Evolutionary conservation across 1,139 yeast genomes (phyloP), one percentile per base, ranked within the genome.

Genomic region (Blastobotrys persicus): DNA sequence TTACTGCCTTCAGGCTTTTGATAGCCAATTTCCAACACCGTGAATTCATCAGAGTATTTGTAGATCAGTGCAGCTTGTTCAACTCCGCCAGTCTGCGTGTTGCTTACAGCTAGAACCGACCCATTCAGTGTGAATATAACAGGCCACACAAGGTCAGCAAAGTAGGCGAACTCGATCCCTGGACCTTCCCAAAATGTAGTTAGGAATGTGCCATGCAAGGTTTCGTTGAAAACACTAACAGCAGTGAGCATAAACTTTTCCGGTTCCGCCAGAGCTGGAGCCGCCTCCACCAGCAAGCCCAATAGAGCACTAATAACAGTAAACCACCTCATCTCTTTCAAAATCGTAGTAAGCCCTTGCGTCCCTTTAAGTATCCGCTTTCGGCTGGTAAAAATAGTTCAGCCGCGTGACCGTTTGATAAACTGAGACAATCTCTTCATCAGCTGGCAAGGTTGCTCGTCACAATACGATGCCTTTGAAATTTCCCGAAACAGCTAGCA

Each of bases 201-300:
- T n/a, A 37, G 14, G n/a, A 37, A 28, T 18, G 41, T 37, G 28
- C 19, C 28, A 28, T 37, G 17, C 26, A 37, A n/a, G 9, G 41
- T 37, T 14, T 7, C 7, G 28, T 37, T 37, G 41, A 37, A 37
- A n/a, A 23, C 26, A n/a, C 41, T 37, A 5, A 18, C 18, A 18
- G 41, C 41, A 9, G 11, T 18, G 14, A 37, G 14, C 41, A 37
- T 37, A 28, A 37, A 37, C 17, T 18, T 37, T 7, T 34, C 28
- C 9, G 28, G 28, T 9, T 23, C 28, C 28, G 5, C 28, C 9
- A 9, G 9, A 23, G 28, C 9, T 5, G 28, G 28, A 9, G 28
- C 28, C 5, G 28, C 28, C 28, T 23, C 28, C 28, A 23, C 28
- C 28, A 23, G 9, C 5, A 9, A 23, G 9, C 5, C 5, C 28